These are phyloP conservation scores for Phytophthora hybrid DNA, from an alignment of 352 stramenopile genomes.

Conservation along the genomic window DNA sequence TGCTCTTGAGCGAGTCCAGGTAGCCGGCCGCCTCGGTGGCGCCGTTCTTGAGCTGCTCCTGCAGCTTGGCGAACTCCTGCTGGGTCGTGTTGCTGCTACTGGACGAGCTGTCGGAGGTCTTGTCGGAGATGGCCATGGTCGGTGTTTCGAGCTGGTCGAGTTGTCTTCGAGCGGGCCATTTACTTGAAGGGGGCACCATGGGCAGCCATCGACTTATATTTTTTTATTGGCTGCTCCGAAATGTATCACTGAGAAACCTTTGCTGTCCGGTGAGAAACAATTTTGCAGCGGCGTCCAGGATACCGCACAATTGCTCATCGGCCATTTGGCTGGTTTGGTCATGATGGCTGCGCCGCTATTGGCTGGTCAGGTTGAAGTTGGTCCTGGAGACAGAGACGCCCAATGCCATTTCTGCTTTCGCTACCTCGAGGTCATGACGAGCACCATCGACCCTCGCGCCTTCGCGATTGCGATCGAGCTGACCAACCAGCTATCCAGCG, in stretches of 20 bases:
- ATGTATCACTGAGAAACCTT: constrained; percentile 31
- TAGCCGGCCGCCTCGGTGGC: constrained; percentile 41
- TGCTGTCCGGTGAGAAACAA: constrained; percentile 7
- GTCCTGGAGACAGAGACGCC: not conserved
- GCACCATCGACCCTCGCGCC: constrained; percentile 17
- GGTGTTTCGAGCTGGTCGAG: not conserved
- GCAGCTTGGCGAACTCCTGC: constrained; percentile 48
- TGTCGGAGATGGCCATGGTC: constrained; percentile 40
- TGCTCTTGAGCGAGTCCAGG: constrained; percentile 49
- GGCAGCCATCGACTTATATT: constrained; percentile 12
- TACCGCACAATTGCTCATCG: not conserved
- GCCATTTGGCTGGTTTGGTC: no score
- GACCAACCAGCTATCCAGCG: constrained; percentile 26
- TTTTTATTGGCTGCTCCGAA: constrained; percentile 20
- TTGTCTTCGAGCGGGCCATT: not conserved
- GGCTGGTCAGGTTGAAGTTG: not conserved
- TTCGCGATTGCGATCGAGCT: constrained; percentile 28
- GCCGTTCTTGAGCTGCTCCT: constrained; percentile 43
- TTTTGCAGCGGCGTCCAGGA: not conserved
- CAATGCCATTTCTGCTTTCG: constrained; percentile 17
- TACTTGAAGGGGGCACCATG: constrained; percentile 8
- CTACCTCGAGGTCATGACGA: constrained; percentile 13
- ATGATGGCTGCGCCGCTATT: not conserved
- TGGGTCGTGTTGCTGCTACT: constrained; percentile 19
- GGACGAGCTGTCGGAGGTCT: constrained; percentile 23